phyloP scores from a whole-genome alignment of 1,284 basidiomycete genomes.

The Ustilago crameri region DNA sequence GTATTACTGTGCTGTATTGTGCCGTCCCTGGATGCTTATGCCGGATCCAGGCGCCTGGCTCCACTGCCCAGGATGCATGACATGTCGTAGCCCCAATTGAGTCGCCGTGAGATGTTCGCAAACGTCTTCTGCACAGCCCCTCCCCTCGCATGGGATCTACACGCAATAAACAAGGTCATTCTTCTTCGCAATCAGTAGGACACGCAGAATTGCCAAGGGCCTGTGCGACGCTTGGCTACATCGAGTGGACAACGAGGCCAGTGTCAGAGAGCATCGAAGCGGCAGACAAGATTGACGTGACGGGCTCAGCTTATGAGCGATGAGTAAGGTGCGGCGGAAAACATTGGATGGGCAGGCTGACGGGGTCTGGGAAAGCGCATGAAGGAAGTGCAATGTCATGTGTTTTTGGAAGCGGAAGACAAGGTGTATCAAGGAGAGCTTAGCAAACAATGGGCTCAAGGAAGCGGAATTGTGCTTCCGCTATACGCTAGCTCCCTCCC shows the following conservation, averaged over 20 bases:
- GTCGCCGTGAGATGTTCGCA: slow-evolving; percentile 43
- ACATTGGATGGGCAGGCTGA: slow-evolving; percentile 5
- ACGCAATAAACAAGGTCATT: too few species aligned
- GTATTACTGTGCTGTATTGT: not conserved
- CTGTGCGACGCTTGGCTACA: too few species aligned
- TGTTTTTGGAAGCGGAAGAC: slow-evolving; percentile 22
- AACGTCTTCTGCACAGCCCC: slow-evolving; percentile 15
- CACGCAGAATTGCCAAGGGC: too few species aligned
- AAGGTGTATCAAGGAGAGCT: not conserved
- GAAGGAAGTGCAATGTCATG: slow-evolving; percentile 31
- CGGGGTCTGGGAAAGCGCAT: slow-evolving; percentile 24
- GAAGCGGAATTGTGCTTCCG: not conserved
- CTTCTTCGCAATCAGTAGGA: too few species aligned
- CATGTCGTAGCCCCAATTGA: slow-evolving; percentile 17
- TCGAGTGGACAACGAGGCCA: too few species aligned
- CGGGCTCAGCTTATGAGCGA: not conserved
- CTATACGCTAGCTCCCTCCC: not conserved
- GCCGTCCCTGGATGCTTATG: not conserved
- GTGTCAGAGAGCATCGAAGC: not conserved
- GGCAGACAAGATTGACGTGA: not conserved
- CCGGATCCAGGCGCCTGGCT: slow-evolving; percentile 2
- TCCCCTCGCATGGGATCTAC: not conserved
- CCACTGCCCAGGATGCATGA: slow-evolving; percentile 13
- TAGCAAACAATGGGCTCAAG: not conserved
- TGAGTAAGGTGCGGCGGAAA: slow-evolving; percentile 1